These are phyloP conservation scores for Colletotrichum liaoningense DNA, from an alignment of 2,329 filamentous ascomycete species.

Conservation along the genomic window DNA sequence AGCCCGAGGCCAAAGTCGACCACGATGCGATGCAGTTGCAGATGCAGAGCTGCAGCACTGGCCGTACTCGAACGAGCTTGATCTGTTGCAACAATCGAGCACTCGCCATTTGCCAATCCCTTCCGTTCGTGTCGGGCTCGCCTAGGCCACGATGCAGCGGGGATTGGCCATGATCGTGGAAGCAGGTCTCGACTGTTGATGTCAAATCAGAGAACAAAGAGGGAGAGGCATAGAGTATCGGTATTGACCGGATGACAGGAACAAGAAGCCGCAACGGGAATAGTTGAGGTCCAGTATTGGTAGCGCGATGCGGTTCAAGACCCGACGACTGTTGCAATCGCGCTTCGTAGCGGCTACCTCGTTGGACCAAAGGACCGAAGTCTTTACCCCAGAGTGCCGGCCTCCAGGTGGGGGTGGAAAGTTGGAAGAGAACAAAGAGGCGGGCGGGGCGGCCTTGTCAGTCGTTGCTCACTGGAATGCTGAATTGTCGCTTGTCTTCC, in stretches of 20 bases:
- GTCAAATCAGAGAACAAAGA: constrained; percentile 23
- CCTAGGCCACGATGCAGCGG: not conserved
- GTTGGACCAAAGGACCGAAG: not conserved
- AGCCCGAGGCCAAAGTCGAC: constrained; percentile 4
- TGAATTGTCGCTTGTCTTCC: not conserved
- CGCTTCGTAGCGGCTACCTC: constrained; percentile 16
- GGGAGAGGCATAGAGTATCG: not conserved
- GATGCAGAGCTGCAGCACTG: not conserved
- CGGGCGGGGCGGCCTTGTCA: not conserved
- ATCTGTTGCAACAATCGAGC: not conserved
- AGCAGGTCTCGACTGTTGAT: constrained; percentile 3
- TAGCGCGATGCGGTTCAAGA: not conserved
- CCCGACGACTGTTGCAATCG: not conserved
- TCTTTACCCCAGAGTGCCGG: not conserved
- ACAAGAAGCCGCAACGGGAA: not conserved
- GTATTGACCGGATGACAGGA: not conserved
- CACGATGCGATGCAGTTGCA: not conserved
- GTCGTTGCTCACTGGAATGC: not conserved
- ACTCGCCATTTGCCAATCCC: not conserved
- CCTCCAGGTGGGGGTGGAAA: not conserved
- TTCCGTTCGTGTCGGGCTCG: not conserved
- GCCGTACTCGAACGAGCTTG: not conserved
- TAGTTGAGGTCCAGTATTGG: not conserved
- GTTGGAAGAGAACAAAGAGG: constrained; percentile 25
- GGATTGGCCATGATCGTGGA: not conserved